Percentiles rank a stretch among this genome's conserved stretches.
Conservation (phyloP, 2,329 filamentous ascomycete species). For the Zalaria obscura region DNA sequence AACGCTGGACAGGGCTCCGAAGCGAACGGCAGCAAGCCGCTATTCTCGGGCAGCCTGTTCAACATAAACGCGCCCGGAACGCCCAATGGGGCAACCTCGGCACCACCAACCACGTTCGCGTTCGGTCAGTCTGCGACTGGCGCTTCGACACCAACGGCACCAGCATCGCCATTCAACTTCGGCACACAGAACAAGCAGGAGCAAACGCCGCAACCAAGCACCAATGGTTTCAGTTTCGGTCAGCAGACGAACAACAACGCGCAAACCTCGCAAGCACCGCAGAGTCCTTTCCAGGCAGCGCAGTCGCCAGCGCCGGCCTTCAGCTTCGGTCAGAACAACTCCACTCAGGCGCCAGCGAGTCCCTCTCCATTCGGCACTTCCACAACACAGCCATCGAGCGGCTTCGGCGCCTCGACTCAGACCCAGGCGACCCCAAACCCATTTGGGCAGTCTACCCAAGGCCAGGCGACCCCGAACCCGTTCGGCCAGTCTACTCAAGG, state of each 20-base stretch:
- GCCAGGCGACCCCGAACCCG: too few species aligned
- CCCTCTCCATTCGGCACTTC: slow-evolving; percentile 1
- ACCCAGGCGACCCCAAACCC: too few species aligned
- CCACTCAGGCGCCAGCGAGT: not conserved
- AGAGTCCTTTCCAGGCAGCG: not conserved
- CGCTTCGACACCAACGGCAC: too few species aligned
- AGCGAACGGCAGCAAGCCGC: not conserved
- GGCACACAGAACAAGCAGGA: not conserved
- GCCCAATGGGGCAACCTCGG: not conserved
- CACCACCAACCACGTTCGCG: not conserved
- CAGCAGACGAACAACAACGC: not conserved
- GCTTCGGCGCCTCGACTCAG: too few species aligned
- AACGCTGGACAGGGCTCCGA: not conserved
- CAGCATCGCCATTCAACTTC: too few species aligned
- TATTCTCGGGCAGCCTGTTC: slow-evolving; percentile 4
- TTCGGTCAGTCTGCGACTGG: not conserved
- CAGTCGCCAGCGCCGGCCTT: not conserved
- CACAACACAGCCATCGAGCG: not conserved
- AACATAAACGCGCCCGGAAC: not conserved
- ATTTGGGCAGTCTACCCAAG: too few species aligned
- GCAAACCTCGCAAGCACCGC: not conserved
- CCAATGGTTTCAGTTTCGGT: not conserved
- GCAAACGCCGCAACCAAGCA: not conserved
- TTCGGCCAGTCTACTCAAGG: too few species aligned
- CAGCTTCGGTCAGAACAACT: slow-evolving; percentile 1